Base-by-base conservation (phyloP, 73 alveolate genomes). In the Paramecium pentaurelia region DNA sequence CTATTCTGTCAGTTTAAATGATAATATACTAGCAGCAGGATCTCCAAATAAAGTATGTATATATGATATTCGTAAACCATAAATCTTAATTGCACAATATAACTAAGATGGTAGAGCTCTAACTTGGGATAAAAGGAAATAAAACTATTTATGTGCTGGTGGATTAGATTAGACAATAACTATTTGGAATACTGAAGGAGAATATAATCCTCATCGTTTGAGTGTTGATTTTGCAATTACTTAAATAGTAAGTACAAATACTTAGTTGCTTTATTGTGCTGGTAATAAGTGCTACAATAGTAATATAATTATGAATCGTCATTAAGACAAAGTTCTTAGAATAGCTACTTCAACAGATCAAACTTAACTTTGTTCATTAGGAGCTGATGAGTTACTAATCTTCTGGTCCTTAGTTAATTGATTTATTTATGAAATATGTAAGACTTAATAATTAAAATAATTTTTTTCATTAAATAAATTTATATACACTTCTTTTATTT, bases 311-410 rank as follows among this genome's bases (percentile, higher is more conserved):
- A 37, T 73, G 60, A 73, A 32, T 25, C 25, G 60, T 18, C 87
- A 73, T 38, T 73, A 73, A 73, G 87, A 73, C 12, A 73, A 40
- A 73, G 64, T 73, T 22, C 60, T 73, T 12, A 73, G 60, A 7
- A 73, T 73, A 11, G 60, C 60, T 3, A 20, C 47, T 30, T 73
- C 87, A 30, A 36, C 87, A 9, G 60, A 73, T 73, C 34, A 73
- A 44, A 38, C 22, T 20, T 73, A 73, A 38, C 32, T 73, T 16
- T 73, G 87, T 38, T 73, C 87, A 37, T 38, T 73, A 73, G 87
- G 87, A 73, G 34, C 59, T 73, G 87, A 73, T 73, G 87, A 73
- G 36, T 73, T 73, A 73, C 20, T 73, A 73, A 73, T 73, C 1
- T 73, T 73, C 37, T 73, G 87, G 87, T 64, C 84, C 27, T 64